Evolutionary conservation across 2,329 filamentous ascomycete species (phyloP).

Genomic region (Thelonectria discophora): DNA sequence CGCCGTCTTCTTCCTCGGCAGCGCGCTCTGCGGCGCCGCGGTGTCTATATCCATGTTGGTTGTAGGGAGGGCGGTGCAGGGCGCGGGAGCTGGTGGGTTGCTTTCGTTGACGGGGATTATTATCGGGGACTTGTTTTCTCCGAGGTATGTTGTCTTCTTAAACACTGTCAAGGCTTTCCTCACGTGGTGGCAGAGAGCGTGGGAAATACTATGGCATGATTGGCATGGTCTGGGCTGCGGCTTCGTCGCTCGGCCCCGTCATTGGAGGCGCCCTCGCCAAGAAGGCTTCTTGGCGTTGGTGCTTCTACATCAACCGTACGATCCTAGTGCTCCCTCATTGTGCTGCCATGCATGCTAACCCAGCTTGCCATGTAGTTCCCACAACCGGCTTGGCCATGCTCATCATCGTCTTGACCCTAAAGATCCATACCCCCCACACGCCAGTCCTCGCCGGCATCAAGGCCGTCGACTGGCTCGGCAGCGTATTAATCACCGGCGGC

Average conservation of each 20-base stretch:
- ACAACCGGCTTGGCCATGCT: background rate
- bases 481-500: background rate
- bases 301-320: conserved; percentile 15
- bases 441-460: conserved; percentile 5
- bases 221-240: conserved; percentile 5
- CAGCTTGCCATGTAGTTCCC: too few relatives aligned
- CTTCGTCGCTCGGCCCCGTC: conserved; percentile 6
- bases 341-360: too few relatives aligned
- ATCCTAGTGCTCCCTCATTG: background rate
- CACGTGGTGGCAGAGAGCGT: background rate
- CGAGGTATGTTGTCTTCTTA: background rate
- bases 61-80: conserved; percentile 56
- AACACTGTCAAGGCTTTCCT: background rate
- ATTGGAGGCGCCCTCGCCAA: conserved; percentile 5
- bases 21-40: conserved; percentile 55
- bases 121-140: conserved; percentile 58
- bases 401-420: conserved; percentile 1
- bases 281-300: conserved; percentile 10
- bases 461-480: conserved; percentile 10
- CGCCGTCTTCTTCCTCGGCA: conserved; percentile 59
- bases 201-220: conserved; percentile 19
- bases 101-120: conserved; percentile 59
- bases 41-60: conserved; percentile 59
- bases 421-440: conserved; percentile 2
- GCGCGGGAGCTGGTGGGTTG: conserved; percentile 59